Conservation (phyloP, 1,284 basidiomycete genomes). For the Trichosporon ovoides region DNA sequence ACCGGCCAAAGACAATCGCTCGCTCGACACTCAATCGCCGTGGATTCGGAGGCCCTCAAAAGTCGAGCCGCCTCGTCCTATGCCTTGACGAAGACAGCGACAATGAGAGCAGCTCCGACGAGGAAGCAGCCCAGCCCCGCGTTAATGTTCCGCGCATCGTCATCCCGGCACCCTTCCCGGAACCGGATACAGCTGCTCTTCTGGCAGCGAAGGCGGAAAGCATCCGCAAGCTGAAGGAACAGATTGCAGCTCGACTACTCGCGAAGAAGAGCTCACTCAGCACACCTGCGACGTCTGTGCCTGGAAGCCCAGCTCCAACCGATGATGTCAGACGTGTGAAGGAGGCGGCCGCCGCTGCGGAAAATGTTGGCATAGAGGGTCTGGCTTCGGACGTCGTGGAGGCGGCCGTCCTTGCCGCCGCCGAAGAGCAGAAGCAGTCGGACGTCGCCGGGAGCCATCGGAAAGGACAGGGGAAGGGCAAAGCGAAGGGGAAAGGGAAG, state of each 20-base stretch:
- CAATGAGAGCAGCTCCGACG: conserved; percentile 18
- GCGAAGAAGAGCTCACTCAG: conserved; percentile 13
- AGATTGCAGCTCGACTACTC: conserved; percentile 31
- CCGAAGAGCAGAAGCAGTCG: conserved; percentile 3
- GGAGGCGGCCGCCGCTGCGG: conserved; percentile 9
- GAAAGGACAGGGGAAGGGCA: neutral
- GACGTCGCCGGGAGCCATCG: neutral
- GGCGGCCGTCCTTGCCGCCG: conserved; percentile 11
- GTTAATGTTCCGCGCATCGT: conserved; percentile 9
- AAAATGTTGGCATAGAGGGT: conserved; percentile 4
- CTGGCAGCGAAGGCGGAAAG: conserved; percentile 33
- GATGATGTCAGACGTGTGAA: neutral
- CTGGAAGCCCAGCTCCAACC: neutral
- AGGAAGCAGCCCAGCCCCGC: conserved; percentile 2
- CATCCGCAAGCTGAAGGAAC: conserved; percentile 34
- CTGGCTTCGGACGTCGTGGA: conserved; percentile 10
- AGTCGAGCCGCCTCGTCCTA: conserved; percentile 22
- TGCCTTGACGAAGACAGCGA: conserved; percentile 31
- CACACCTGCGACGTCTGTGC: neutral
- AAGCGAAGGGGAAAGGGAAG: neutral
- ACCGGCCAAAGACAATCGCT: conserved; percentile 10
- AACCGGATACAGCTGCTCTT: conserved; percentile 18
- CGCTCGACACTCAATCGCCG: conserved; percentile 20
- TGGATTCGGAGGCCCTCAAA: conserved; percentile 25
- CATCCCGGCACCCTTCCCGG: conserved; percentile 12